Conservation (phyloP, 495 filamentous ascomycete genomes). For the Penicilliopsis zonata region DNA sequence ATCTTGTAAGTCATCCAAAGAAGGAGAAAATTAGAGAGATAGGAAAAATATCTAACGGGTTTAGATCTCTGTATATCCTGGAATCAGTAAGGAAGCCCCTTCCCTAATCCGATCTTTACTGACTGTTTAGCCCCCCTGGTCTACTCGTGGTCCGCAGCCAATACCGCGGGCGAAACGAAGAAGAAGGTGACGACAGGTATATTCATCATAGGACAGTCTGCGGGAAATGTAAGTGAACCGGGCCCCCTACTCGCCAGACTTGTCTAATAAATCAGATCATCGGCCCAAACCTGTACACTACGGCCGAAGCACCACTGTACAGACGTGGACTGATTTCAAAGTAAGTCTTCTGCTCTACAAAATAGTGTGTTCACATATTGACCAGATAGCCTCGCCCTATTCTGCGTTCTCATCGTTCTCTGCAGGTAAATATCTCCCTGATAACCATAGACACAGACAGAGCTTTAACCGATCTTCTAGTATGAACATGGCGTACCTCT, state of each 20-base stretch:
- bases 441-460: not conserved
- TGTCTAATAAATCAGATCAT: conserved; percentile 23
- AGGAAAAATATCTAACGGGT: conserved; percentile 1
- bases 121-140: conserved; percentile 38
- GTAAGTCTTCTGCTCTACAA: conserved; percentile 7
- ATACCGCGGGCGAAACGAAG: conserved; percentile 55
- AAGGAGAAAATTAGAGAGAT: not conserved
- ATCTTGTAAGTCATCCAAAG: conserved; percentile 24
- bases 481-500: conserved; percentile 31
- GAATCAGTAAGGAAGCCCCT: conserved; percentile 37
- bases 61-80: conserved; percentile 43
- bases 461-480: conserved; percentile 13
- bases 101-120: not conserved
- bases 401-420: conserved; percentile 39
- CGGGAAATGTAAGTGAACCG: conserved; percentile 40
- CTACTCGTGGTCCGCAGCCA: conserved; percentile 50
- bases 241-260: not conserved
- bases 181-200: conserved; percentile 46
- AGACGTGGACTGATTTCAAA: conserved; percentile 41
- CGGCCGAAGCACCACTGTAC: conserved; percentile 42
- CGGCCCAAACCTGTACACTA: conserved; percentile 47
- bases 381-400: conserved; percentile 34
- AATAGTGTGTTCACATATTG: not conserved
- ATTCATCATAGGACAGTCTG: conserved; percentile 44
- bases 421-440: conserved; percentile 17